Evolutionary conservation across 352 stramenopile species (phyloP), one percentile per base, ranked within the genome.

Genomic region (Phytophthora palmivora): DNA sequence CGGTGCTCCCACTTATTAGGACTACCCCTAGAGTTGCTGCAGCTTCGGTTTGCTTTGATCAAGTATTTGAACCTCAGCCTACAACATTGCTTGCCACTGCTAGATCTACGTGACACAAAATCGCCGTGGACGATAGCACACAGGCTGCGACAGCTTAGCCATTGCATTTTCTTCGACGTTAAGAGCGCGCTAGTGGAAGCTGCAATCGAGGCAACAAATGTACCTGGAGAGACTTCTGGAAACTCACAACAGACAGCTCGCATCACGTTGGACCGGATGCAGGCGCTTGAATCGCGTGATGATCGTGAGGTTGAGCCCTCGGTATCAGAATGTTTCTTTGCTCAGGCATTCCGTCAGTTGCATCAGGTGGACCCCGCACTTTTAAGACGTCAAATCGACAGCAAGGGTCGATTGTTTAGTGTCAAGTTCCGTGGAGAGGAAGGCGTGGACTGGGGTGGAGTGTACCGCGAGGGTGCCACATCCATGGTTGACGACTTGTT

Each of bases 301-400:
- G 88, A 96, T 41, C 82, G 88, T 7, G 85, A 95, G 57, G 81
- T 95, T 0, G 88, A 96, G 42, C 88, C 88, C 10, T 95, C 86
- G 0, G 81, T 94, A 11, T 96, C 88, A 1, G 81, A 98, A 53
- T 98, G 92, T 59, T 96, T 97, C 50, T 98, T 98, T 46, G 92
- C 89, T 0, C 95, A 98, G 62, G 91, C 92, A 14, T 98, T 98
- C 75, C 78, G 90, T 15, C 88, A 97, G 63, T 66, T 98, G 37
- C 70, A 94, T 44, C 64, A 84, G 38, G 92, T 95, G 3, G 88
- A 98, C 41, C 72, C 91, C 1, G 81, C 75, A 14, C 49, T 97
- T 16, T 87, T 98, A 24, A 82, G 94, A 6, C 80, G 88, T 46
- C 90, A 93, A 64, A 96, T 96, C 26, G 88, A 96, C 74, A 96